Evolutionary conservation across 495 filamentous ascomycete species (phyloP).

Genomic region (Margaritispora aquatica): DNA sequence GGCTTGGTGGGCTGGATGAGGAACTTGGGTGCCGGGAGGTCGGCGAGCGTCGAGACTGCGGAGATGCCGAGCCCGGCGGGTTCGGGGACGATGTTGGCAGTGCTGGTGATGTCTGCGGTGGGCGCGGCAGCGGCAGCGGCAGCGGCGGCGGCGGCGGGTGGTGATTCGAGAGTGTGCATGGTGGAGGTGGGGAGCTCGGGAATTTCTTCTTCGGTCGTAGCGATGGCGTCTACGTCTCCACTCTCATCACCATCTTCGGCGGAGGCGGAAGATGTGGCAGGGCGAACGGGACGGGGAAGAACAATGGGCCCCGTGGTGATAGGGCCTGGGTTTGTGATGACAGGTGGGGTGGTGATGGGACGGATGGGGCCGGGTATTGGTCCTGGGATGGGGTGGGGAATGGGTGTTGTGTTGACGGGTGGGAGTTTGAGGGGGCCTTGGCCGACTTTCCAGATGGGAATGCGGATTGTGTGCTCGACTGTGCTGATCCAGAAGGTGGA

Average conservation of each 20-base stretch:
- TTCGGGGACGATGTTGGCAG: neutral
- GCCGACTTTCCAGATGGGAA: conserved; percentile 13
- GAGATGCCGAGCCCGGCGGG: neutral
- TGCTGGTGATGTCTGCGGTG: neutral
- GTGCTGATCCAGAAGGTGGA: conserved; percentile 28
- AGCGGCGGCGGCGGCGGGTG: neutral
- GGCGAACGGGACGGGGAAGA: too few relatives aligned
- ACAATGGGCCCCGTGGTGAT: too few relatives aligned
- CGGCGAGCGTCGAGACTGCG: neutral
- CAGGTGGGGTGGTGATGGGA: neutral
- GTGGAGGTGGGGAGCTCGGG: too few relatives aligned
- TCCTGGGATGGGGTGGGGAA: neutral
- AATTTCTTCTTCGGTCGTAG: too few relatives aligned
- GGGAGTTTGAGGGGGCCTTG: conserved; percentile 9
- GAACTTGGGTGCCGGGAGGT: conserved; percentile 15
- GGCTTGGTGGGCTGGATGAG: conserved; percentile 15
- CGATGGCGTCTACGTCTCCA: too few relatives aligned
- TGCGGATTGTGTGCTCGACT: conserved; percentile 19
- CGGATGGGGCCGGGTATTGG: neutral
- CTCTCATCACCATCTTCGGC: too few relatives aligned
- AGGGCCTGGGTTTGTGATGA: neutral
- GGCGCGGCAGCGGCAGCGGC: conserved; percentile 9
- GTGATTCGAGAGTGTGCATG: too few relatives aligned
- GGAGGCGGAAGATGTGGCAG: too few relatives aligned
- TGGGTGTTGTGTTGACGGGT: neutral